Percentiles rank a stretch among this genome's conserved stretches.
Evolutionary conservation across 768 basidiomycete genomes (phyloP).

Genomic region (Infundibulicybe gibba): DNA sequence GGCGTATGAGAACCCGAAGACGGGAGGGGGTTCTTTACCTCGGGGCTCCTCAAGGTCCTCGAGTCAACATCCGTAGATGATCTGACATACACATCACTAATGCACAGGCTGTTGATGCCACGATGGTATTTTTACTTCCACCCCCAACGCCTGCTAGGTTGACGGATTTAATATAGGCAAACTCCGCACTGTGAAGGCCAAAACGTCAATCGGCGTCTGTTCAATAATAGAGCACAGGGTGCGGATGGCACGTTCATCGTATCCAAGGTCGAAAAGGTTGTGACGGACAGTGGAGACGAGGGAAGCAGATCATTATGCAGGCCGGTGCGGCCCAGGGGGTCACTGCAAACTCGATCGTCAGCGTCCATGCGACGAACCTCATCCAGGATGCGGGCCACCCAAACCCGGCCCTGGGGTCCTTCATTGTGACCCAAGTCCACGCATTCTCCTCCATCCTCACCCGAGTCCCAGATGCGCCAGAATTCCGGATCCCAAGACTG

Average conservation of each 20-base stretch:
- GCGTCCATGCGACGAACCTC: slow-evolving; percentile 21
- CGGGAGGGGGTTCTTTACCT: slow-evolving; percentile 27
- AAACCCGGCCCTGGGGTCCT: slow-evolving; percentile 16
- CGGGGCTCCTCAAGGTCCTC: slow-evolving; percentile 21
- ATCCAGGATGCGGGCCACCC: slow-evolving; percentile 8
- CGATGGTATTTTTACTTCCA: slow-evolving; percentile 13
- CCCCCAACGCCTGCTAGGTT: background rate
- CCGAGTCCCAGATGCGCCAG: background rate
- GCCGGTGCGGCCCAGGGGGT: slow-evolving; percentile 30
- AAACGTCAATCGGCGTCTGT: slow-evolving; percentile 24
- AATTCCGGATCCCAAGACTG: slow-evolving; percentile 8
- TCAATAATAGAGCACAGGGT: slow-evolving; percentile 21
- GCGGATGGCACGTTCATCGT: slow-evolving; percentile 25
- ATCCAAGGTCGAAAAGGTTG: slow-evolving; percentile 9
- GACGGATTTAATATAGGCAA: slow-evolving; percentile 17
- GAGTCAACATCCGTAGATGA: slow-evolving; percentile 13
- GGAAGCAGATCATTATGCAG: slow-evolving; percentile 15
- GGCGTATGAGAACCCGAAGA: slow-evolving; percentile 24
- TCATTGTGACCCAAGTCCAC: slow-evolving; percentile 16
- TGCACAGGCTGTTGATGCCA: slow-evolving; percentile 26
- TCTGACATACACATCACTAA: slow-evolving; percentile 27
- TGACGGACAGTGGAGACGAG: background rate
- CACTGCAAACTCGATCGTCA: slow-evolving; percentile 19
- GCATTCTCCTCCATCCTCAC: slow-evolving; percentile 16
- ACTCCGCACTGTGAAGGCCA: slow-evolving; percentile 32